Base-by-base conservation (phyloP, 371 early-diverging fungal genomes). In the Enterospora canceri region DNA sequence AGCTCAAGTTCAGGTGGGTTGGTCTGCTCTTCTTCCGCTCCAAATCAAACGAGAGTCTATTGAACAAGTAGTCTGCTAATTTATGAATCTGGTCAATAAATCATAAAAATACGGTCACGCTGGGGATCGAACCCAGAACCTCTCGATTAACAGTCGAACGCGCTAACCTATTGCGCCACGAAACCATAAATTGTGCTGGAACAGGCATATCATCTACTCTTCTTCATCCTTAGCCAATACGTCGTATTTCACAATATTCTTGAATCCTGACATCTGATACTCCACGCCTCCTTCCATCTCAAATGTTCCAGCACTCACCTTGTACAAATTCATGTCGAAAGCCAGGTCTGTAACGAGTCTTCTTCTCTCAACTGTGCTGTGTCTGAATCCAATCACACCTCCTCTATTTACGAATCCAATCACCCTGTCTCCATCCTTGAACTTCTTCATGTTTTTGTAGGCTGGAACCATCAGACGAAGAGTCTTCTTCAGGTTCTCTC, bases 401-500 rank as follows among this genome's bases (percentile, higher is more conserved):
- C 68, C 67, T 55, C 64, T 61, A 51, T 79, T 79, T 4, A 74
- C 53, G 19, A 79, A 70, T 21, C 61, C 68, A 8, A 74, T 58
- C 18, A 76, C 35, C 80, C 82, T 78, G 0, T 62, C 34, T 40
- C 58, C 64, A 29, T 64, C 58, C 24, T 73, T 73, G 33, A 89
- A 87, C 67, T 91, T 83, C 32, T 77, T 77, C 21, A 64, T 58
- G 29, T 68, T 62, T 53, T 67, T 55, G 26, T 65, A 57, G 18
- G 26, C 31, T 2, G 79, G 68, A 50, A 76, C 72, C 24, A 70
- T 40, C 21, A 47, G 8, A 12, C 34, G 31, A 1, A 74, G 31
- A 55, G 56, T 62, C 28, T 61, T 46, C 18, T 70, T 70, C 47
- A 89, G 87, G 65, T 91, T 83, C 33, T 77, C 76, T 55, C 96